Base-by-base conservation (phyloP, 1,284 basidiomycete genomes). In the Naganishia liquefaciens region DNA sequence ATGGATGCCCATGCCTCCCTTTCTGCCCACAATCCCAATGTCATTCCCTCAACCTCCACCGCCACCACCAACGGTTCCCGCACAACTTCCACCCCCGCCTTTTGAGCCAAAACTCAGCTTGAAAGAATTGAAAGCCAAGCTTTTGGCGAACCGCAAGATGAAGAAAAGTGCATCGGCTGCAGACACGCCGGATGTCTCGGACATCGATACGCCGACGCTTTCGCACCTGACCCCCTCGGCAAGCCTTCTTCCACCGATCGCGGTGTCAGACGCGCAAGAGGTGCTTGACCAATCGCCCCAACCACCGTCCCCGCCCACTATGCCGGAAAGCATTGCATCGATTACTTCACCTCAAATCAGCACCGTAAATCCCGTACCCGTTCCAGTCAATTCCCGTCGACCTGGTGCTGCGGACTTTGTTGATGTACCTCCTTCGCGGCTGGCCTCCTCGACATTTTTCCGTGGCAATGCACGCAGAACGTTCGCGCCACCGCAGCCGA, bases 401-500 rank as follows among this genome's bases (percentile, higher is more conserved):
- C 57, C 57, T 1, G 57, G 57, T 40, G 57, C 57, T 13, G 57
- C 57, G 0, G 57, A 60, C 19, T 60, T 60, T 23, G 57, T 60
- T 5, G 57, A 60, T 15, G 57, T 39, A 2, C 57, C 57, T 19
- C 57, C 57, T 5, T 60, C 57, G 7, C 57, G 46, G 5, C 33
- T 60, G 23, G 57, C 57, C 5, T 60, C 57, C 40, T 60, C 57
- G 33, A 60, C 57, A 17, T 60, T 60, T 33, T 60, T 60, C 46
- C 46, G 57, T 23, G 39, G 57, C 46, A 60, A 50, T 25, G 57
- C 23, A 17, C 57, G 57, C 10, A 60, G 27, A 39, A 50, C 57
- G 6, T 60, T 60, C n/a, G 57, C 57, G 1, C 57, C 46, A 2
- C 57, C 57, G 39, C 57, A 60, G 5, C 57, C 57, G 33, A 60